Conservation (phyloP, 2,329 filamentous ascomycete genomes). For the Beauveria sp. region DNA sequence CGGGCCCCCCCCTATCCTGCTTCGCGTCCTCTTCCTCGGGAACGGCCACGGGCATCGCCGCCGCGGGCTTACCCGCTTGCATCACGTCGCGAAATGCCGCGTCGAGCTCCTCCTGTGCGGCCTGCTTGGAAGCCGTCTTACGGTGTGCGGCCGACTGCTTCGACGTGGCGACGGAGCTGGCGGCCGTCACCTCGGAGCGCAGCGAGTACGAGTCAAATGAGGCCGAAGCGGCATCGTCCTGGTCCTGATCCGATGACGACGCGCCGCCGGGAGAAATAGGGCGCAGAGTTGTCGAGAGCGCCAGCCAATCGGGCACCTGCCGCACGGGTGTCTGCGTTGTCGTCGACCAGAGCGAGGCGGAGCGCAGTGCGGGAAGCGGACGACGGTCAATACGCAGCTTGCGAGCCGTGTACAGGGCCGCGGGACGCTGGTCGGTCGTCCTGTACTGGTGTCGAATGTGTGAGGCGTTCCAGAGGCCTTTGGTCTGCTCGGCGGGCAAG, state of each 20-base stretch:
- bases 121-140: conserved; percentile 3
- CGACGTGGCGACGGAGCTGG: not conserved
- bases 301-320: conserved; percentile 15
- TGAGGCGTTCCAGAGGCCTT: conserved; percentile 17
- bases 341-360: conserved; percentile 27
- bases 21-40: not conserved
- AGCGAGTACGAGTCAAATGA: conserved; percentile 5
- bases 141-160: not conserved
- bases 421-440: conserved; percentile 24
- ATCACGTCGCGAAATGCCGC: conserved; percentile 2
- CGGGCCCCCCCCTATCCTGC: not conserved
- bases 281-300: conserved; percentile 1
- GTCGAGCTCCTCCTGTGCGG: conserved; percentile 8
- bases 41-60: not conserved
- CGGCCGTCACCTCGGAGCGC: conserved; percentile 5
- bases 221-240: not conserved
- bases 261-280: not conserved
- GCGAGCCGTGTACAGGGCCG: conserved; percentile 26
- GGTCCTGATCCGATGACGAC: conserved; percentile 1
- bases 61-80: conserved; percentile 5
- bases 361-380: conserved; percentile 23
- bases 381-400: conserved; percentile 24
- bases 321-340: not conserved
- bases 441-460: conserved; percentile 21
- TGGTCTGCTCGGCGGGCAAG: conserved; percentile 6